Evolutionary conservation across 192 early-diverging fungal genomes (phyloP), one percentile per base, ranked within the genome.

Genomic region (Irineochytrium annulatum): DNA sequence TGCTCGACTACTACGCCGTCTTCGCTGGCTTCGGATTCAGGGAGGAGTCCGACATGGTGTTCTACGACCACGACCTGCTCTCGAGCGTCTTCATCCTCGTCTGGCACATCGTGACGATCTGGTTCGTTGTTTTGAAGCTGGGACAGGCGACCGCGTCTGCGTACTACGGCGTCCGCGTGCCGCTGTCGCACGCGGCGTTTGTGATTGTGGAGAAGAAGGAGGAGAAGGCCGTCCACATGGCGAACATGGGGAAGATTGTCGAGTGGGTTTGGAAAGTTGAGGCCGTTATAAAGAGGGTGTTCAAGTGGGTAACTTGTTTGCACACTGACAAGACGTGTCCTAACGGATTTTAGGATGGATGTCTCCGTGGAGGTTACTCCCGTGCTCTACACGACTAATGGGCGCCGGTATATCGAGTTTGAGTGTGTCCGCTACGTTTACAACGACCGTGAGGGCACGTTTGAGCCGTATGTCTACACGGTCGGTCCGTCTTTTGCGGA

Each of bases 381-480:
- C 28, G 54, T 90, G 20, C 32, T 76, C 31, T 44, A 45, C 5
- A 85, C 86, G 0, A 51, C 62, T 16, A 60, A 62, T 34, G 80
- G 80, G 26, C 75, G 76, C 45, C 69, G 68, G 31, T 90, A 79
- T 65, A 86, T 90, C 59, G 76, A 78, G 17, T 86, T 78, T 60
- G 83, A 90, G 65, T 90, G 84, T 69, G 81, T 86, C 22, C 83
- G 88, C 37, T 90, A 82, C 69, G 82, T 90, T 8, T 87, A 77
- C 63, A 73, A 85, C 62, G 68, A 73, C 1, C 60, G 72, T 26
- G 52, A 62, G n/a, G 58, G 68, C 29, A 62, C 64, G 24, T 90
- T 87, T 72, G 73, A 74, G 43, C 86, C 84, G 20, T 81, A 73
- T 62, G 52, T 60, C 27, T 84, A 81, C 56, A 53, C 75, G 19